Percentiles rank a stretch among this genome's conserved stretches.
These are phyloP conservation scores for Microstegium vimineum DNA, from an alignment of 176 grass and related monocot genomes.

Conservation along the genomic window DNA sequence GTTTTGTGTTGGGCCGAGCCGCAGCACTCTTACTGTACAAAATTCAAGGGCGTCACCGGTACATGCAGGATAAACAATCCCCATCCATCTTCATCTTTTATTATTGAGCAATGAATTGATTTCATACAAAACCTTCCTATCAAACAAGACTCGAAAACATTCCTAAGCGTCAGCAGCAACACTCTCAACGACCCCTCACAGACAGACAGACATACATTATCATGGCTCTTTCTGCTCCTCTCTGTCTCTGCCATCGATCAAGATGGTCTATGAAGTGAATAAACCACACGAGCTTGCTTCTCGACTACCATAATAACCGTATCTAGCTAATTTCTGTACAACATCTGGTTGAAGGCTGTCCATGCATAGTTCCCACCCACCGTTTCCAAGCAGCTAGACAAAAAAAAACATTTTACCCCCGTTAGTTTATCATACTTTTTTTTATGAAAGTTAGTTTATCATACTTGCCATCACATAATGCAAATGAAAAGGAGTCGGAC, in stretches of 20 bases:
- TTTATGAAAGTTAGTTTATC: conserved; percentile 13
- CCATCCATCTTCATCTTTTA: not conserved
- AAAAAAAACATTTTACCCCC: not conserved
- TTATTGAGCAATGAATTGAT: conserved; percentile 35
- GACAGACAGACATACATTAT: not conserved
- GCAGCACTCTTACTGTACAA: no score
- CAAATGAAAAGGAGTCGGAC: not conserved
- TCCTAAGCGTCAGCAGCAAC: conserved; percentile 3
- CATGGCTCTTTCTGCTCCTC: not conserved
- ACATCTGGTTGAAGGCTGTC: conserved; percentile 57
- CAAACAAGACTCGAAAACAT: not conserved
- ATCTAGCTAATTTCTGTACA: conserved; percentile 69
- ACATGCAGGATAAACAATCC: no score
- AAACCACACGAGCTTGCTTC: not conserved
- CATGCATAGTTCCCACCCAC: conserved; percentile 88
- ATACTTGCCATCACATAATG: not conserved
- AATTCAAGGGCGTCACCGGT: no score
- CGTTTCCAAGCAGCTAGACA: conserved; percentile 68
- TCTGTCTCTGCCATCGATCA: not conserved
- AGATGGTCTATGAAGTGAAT: not conserved
- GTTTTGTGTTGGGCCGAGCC: no score
- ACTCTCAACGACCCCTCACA: not conserved
- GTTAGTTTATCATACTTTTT: no score
- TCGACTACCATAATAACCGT: conserved; percentile 33
- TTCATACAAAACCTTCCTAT: not conserved